Evolutionary conservation across 1,284 basidiomycete genomes (phyloP).

Genomic region (Sporisorium exsertum): DNA sequence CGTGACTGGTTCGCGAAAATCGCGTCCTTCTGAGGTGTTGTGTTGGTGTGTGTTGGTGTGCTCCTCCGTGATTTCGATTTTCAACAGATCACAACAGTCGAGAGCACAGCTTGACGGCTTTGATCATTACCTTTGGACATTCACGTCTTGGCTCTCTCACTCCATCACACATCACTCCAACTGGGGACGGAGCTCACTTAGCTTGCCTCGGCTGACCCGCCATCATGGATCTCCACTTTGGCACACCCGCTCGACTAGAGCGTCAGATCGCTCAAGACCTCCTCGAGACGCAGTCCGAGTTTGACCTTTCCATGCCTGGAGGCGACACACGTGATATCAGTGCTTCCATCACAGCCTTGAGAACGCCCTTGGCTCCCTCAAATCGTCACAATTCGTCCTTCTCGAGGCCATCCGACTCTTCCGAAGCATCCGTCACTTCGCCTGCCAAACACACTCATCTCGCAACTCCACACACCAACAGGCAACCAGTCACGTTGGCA

Average conservation of each 20-base stretch:
- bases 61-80: background rate
- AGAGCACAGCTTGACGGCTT: background rate
- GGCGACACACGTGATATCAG: conserved; percentile 42
- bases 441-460: conserved; percentile 30
- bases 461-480: conserved; percentile 25
- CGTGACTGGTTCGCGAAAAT: conserved; percentile 37
- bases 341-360: conserved; percentile 31
- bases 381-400: conserved; percentile 48
- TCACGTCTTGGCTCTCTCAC: background rate
- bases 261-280: conserved; percentile 54
- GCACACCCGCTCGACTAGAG: conserved; percentile 51
- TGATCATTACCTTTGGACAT: background rate
- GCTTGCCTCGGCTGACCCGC: background rate
- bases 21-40: conserved; percentile 15
- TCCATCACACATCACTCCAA: background rate
- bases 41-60: conserved; percentile 1
- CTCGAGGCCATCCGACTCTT: conserved; percentile 43
- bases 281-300: conserved; percentile 48
- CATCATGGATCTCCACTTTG: conserved; percentile 52
- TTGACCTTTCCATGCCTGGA: conserved; percentile 47
- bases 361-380: conserved; percentile 30
- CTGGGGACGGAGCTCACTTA: background rate
- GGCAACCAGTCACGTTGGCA: conserved; percentile 27
- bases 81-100: background rate
- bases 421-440: conserved; percentile 24